A percentile compares a stretch with the other conserved stretches of the same genome.
Conservation (phyloP, 1,284 basidiomycete species). For the Calocybe gambosa region DNA sequence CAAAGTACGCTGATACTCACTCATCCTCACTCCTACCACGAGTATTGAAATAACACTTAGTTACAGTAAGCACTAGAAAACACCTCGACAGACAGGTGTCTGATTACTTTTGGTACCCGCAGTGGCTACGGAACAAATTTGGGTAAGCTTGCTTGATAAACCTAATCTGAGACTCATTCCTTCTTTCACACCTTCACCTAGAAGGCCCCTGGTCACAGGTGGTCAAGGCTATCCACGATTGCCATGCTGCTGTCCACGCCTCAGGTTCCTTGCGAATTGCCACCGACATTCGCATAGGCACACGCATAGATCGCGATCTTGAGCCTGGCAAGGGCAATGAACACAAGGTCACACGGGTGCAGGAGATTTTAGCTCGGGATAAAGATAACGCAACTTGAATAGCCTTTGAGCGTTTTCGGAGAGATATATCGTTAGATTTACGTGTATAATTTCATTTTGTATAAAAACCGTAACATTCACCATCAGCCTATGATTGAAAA, state of each 20-base stretch:
- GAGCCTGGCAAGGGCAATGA: constrained; percentile 67
- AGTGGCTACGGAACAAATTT: constrained; percentile 90
- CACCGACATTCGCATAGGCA: constrained; percentile 91
- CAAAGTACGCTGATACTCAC: constrained; percentile 43
- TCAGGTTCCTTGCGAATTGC: constrained; percentile 69
- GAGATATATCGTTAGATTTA: too few species aligned
- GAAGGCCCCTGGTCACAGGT: constrained; percentile 86
- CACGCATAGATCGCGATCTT: constrained; percentile 69
- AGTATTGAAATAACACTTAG: constrained; percentile 27
- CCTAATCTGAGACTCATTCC: constrained; percentile 1
- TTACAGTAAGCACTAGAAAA: constrained; percentile 56
- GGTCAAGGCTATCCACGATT: constrained; percentile 75
- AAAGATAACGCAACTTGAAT: background rate
- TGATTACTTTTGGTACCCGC: constrained; percentile 8
- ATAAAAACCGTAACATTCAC: background rate
- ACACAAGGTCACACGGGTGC: constrained; percentile 71
- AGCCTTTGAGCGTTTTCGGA: too few species aligned
- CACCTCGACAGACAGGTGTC: background rate
- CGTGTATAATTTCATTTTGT: background rate
- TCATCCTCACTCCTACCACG: constrained; percentile 2
- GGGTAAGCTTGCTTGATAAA: constrained; percentile 39
- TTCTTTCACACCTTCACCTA: constrained; percentile 23
- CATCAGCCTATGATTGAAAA: too few species aligned
- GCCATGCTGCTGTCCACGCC: constrained; percentile 83
- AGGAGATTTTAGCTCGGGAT: constrained; percentile 60